A percentile compares a stretch with the other conserved stretches of the same genome.
Evolutionary conservation across 305 asterid genomes (phyloP).

Genomic region (Fraxinus baroniana): DNA sequence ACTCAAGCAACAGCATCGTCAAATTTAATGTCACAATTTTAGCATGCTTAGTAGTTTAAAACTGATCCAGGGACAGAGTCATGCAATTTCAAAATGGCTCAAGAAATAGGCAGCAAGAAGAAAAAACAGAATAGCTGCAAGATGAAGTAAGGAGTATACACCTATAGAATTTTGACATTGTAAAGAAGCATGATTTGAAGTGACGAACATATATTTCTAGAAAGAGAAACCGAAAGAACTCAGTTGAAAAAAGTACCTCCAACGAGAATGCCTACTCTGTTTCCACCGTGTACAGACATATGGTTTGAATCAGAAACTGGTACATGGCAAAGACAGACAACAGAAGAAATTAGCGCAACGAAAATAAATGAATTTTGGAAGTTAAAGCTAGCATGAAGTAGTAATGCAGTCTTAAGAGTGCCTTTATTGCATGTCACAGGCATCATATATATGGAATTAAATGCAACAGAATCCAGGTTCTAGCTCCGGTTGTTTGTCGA

Average conservation of each 20-base stretch:
- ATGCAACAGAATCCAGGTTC: background rate
- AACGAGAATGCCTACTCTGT: slow-evolving; percentile 50
- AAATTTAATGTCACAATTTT: background rate
- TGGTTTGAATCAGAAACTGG: slow-evolving; percentile 35
- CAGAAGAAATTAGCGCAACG: background rate
- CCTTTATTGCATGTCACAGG: background rate
- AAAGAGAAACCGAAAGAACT: background rate
- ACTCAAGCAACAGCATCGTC: background rate
- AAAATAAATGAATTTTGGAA: background rate
- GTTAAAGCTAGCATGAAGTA: background rate
- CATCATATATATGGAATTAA: background rate
- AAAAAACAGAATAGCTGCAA: background rate
- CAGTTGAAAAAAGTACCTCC: slow-evolving; percentile 51
- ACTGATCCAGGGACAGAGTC: background rate
- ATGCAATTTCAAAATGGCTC: background rate
- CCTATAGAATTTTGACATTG: background rate
- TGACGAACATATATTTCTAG: background rate
- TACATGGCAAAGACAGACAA: slow-evolving; percentile 17
- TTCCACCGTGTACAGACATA: slow-evolving; percentile 24
- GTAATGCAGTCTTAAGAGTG: background rate
- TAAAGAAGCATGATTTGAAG: background rate
- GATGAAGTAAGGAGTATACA: background rate
- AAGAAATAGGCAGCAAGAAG: background rate
- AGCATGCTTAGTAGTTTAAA: background rate
- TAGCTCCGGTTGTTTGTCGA: background rate